Evolutionary conservation across 129 eudicot species (phyloP).

Genomic region (Kitagawia praeruptora): DNA sequence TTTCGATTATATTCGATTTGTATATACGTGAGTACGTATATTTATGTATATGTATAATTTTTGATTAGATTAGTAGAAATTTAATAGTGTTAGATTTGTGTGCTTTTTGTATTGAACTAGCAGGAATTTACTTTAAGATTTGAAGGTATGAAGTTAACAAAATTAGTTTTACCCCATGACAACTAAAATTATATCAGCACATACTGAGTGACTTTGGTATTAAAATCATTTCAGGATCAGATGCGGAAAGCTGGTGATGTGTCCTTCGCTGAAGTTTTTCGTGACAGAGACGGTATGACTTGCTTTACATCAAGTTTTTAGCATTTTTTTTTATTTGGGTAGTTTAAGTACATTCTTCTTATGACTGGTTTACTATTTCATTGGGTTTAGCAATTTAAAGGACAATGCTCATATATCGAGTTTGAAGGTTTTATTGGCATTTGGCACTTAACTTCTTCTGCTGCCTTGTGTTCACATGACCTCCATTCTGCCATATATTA

Average conservation of each 20-base stretch:
- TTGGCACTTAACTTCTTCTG: not conserved
- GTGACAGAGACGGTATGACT: conserved; percentile 3
- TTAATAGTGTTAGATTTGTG: too few species aligned
- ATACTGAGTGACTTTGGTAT: not conserved
- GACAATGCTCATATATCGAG: not conserved
- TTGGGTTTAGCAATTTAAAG: not conserved
- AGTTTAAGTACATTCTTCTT: not conserved
- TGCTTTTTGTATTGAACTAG: too few species aligned
- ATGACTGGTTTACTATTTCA: not conserved
- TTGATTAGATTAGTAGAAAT: too few species aligned
- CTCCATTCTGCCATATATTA: not conserved
- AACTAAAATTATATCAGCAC: not conserved
- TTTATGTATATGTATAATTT: too few species aligned
- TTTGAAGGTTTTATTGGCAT: not conserved
- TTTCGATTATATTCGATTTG: too few species aligned
- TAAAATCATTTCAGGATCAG: conserved; percentile 5
- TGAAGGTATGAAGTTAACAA: conserved; percentile 44
- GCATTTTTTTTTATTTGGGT: not conserved
- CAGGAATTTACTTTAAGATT: too few species aligned
- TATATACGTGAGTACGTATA: too few species aligned
- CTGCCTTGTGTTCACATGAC: not conserved
- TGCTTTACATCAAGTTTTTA: not conserved
- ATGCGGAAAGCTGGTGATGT: conserved; percentile 9
- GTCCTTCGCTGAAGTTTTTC: conserved; percentile 3
- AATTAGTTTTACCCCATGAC: not conserved